A percentile compares a stretch with the other conserved stretches of the same genome.
phyloP scores from a whole-genome alignment of 441 rosid genomes.

The Daphne laureola region DNA sequence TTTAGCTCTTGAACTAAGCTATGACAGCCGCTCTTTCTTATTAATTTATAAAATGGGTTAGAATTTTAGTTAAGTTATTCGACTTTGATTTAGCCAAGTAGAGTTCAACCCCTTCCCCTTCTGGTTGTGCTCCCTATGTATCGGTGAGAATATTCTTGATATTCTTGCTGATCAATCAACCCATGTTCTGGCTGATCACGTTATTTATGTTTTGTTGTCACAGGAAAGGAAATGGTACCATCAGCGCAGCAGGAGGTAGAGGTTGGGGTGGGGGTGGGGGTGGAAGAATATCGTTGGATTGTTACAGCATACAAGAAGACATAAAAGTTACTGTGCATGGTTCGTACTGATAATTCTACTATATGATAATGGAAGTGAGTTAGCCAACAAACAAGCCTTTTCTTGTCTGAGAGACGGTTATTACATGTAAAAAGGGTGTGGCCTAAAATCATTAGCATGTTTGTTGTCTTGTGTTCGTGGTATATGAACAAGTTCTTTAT shows the following conservation, averaged over 20 bases:
- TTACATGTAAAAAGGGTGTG: too few relatives aligned
- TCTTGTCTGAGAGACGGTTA: conserved; percentile 1
- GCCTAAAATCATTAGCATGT: too few relatives aligned
- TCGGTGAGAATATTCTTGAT: too few relatives aligned
- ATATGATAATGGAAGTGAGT: conserved; percentile 16
- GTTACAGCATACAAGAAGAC: conserved; percentile 97
- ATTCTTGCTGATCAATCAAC: not conserved
- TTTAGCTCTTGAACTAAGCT: too few relatives aligned
- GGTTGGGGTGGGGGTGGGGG: conserved; percentile 99
- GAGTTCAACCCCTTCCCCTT: too few relatives aligned
- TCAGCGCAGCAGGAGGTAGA: conserved; percentile 89
- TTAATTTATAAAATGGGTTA: too few relatives aligned
- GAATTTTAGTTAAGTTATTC: too few relatives aligned
- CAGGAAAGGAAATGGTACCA: conserved; percentile 88
- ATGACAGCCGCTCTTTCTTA: too few relatives aligned
- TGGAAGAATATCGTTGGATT: conserved; percentile 89
- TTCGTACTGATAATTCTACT: conserved; percentile 35
- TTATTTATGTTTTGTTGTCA: conserved; percentile 23
- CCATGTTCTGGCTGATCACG: conserved; percentile 7
- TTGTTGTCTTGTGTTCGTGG: not conserved
- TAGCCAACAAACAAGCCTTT: conserved; percentile 21
- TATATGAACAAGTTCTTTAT: conserved; percentile 15
- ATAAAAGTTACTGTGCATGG: conserved; percentile 83
- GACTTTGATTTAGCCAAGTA: too few relatives aligned
- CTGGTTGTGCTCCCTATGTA: too few relatives aligned